These are phyloP conservation scores for Mycosarcoma maydis DNA, from an alignment of 1,284 basidiomycete species.

Conservation along the genomic window DNA sequence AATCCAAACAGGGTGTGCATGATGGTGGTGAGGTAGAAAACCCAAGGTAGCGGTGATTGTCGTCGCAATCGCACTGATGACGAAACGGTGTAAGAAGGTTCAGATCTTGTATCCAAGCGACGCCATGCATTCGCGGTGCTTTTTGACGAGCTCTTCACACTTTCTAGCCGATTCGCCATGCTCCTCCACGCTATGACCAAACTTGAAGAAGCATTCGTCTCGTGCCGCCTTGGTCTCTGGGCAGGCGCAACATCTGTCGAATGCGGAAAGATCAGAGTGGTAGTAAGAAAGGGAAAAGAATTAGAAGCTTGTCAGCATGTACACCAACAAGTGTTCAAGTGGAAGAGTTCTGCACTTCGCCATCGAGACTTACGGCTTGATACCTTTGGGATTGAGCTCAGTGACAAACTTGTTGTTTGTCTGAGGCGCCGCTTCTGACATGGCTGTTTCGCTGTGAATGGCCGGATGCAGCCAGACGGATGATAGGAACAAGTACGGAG, in stretches of 20 bases:
- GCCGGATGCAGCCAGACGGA: not conserved
- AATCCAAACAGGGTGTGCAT: not conserved
- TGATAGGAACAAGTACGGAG: not conserved
- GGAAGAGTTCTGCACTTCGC: not conserved
- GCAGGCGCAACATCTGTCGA: slow-evolving; percentile 84
- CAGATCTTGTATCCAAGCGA: slow-evolving; percentile 68
- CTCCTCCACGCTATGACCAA: slow-evolving; percentile 72
- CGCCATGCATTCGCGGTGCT: slow-evolving; percentile 90
- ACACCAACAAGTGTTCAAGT: slow-evolving; percentile 61
- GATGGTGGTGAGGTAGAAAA: too few species aligned
- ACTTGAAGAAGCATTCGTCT: slow-evolving; percentile 90
- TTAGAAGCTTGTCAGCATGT: not conserved
- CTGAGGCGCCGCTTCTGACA: slow-evolving; percentile 36
- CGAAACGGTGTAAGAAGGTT: not conserved
- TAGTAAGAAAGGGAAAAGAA: too few species aligned
- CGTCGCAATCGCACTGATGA: not conserved
- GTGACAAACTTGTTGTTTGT: slow-evolving; percentile 56
- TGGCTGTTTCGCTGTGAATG: not conserved
- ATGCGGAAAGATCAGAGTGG: not conserved
- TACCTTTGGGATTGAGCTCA: slow-evolving; percentile 81
- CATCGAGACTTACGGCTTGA: slow-evolving; percentile 81
- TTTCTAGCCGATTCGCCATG: slow-evolving; percentile 75
- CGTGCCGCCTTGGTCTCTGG: slow-evolving; percentile 88
- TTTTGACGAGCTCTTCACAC: slow-evolving; percentile 81
- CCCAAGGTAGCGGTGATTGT: too few species aligned